Conservation (phyloP, 1,139 yeast species). For the Tardiomyces blankii region DNA sequence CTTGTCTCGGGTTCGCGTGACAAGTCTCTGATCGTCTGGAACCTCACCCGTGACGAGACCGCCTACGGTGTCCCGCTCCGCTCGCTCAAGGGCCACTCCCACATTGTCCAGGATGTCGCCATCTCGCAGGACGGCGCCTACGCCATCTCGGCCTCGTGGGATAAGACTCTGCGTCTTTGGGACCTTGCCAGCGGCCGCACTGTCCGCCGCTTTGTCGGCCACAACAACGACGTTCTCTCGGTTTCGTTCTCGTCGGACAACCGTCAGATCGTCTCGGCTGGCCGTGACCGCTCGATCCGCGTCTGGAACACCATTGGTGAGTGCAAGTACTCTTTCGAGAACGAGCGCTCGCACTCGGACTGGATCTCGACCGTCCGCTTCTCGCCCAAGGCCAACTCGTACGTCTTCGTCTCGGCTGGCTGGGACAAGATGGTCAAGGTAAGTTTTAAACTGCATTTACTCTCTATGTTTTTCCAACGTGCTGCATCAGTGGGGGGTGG, state of each 20-base stretch:
- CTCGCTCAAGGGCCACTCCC: slow-evolving; percentile 97
- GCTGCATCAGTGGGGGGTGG: slow-evolving; percentile 86
- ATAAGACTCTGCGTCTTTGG: slow-evolving; percentile 98
- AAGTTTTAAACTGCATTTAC: slow-evolving; percentile 37
- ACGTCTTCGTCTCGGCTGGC: slow-evolving; percentile 93
- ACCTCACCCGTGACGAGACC: slow-evolving; percentile 94
- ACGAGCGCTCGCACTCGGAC: slow-evolving; percentile 78
- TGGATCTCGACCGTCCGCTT: slow-evolving; percentile 99
- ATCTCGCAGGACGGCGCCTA: slow-evolving; percentile 97
- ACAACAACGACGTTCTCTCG: slow-evolving; percentile 94
- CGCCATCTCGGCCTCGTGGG: slow-evolving; percentile 99
- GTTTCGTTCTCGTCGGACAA: slow-evolving; percentile 95
- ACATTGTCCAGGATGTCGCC: slow-evolving; percentile 97
- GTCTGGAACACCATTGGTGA: slow-evolving; percentile 99
- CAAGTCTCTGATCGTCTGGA: slow-evolving; percentile 97
- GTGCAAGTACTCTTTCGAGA: slow-evolving; percentile 80
- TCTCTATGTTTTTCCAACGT: slow-evolving; percentile 49
- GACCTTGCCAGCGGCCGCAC: slow-evolving; percentile 92
- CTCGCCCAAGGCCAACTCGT: slow-evolving; percentile 62
- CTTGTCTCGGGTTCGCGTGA: slow-evolving; percentile 98
- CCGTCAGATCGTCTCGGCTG: slow-evolving; percentile 97
- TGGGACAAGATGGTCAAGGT: slow-evolving; percentile 99
- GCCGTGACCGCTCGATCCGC: slow-evolving; percentile 98
- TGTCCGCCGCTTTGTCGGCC: slow-evolving; percentile 95
- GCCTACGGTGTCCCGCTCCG: slow-evolving; percentile 98